Base-by-base conservation (phyloP, 768 basidiomycete species). In the Leccinum incarnatum region DNA sequence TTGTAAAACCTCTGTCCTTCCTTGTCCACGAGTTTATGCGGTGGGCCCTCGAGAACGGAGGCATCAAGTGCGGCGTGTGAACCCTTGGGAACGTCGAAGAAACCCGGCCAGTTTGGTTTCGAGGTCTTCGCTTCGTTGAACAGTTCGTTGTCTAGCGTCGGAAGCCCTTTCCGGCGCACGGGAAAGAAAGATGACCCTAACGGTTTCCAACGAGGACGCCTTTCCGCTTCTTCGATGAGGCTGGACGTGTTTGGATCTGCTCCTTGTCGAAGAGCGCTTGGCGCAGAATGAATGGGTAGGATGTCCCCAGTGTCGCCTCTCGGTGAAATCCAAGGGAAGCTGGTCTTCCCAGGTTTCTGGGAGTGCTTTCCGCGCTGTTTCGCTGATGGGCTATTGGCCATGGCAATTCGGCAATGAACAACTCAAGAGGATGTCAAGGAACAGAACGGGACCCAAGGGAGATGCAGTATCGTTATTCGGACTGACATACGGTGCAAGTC, bases 1-100 rank as follows among this genome's bases (percentile, higher is more conserved):
- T 51, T 60, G 54, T 74, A 72, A 58, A 72, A 72, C 36, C n/a
- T 71, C 34, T 61, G 64, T 47, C 67, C 71, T 27, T 64, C 62
- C 19, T 9, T 36, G n/a, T 60, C 69, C 8, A 12, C 48, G 34
- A 42, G 37, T 12, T 51, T 56, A 34, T 58, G 12, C 12, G 58
- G 65, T 11, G 45, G 4, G 14, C 12, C 23, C n/a, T 40, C 25
- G 17, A 42, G 48, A 36, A 70, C 36, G 15, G 53, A 58, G 12
- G 59, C 69, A 12, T 65, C 42, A 6, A 63, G 45, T 58, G 48
- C 29, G 46, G 70, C 17, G 19, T 45, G 42, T 45, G 40, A 36
- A 11, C 62, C 68, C 42, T 65, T 55, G 5, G 66, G 68, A 40
- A 71, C 62, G 36, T 53, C 63, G 29, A 69, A 65, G 12, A 40